These are phyloP conservation scores for Teunomyces atbi DNA, from an alignment of 805 yeast genomes.

Conservation along the genomic window DNA sequence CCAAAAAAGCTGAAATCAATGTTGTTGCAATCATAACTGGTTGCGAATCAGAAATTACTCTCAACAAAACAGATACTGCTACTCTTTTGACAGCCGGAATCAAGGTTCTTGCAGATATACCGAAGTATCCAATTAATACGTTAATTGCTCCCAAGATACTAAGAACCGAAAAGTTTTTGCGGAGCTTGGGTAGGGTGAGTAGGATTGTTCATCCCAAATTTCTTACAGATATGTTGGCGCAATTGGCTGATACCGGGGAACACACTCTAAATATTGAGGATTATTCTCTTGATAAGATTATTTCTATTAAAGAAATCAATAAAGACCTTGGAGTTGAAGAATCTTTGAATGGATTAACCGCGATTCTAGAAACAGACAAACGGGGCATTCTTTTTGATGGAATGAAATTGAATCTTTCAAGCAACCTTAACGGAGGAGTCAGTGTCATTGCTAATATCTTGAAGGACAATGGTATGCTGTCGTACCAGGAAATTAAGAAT, in stretches of 20 bases:
- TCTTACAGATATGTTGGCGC: conserved; percentile 41
- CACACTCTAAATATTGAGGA: conserved; percentile 19
- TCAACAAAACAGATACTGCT: conserved; percentile 43
- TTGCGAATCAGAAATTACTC: conserved; percentile 45
- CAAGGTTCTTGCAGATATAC: conserved; percentile 42
- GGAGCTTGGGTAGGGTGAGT: conserved; percentile 59
- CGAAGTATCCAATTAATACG: conserved; percentile 41
- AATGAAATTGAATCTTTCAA: conserved; percentile 52
- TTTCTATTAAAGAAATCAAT: conserved; percentile 30
- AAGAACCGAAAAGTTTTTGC: conserved; percentile 84
- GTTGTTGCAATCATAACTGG: conserved; percentile 63
- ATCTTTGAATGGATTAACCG: conserved; percentile 18
- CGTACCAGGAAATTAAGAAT: conserved; percentile 20
- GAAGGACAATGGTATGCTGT: conserved; percentile 54
- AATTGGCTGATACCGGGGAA: conserved; percentile 4
- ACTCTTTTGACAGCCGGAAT: conserved; percentile 58
- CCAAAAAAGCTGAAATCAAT: conserved; percentile 24
- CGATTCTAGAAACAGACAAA: conserved; percentile 13
- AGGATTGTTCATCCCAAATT: conserved; percentile 56
- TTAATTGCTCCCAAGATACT: conserved; percentile 78
- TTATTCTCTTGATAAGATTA: conserved; percentile 34
- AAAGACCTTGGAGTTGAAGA: conserved; percentile 24
- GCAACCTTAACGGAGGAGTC: conserved; percentile 59
- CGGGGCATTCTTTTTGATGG: conserved; percentile 46
- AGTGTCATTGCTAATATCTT: conserved; percentile 56